Percentiles rank a stretch among this genome's conserved stretches.
Conservation (phyloP, 108 stramenopile species). For the Fragilariopsis cylindrus region DNA sequence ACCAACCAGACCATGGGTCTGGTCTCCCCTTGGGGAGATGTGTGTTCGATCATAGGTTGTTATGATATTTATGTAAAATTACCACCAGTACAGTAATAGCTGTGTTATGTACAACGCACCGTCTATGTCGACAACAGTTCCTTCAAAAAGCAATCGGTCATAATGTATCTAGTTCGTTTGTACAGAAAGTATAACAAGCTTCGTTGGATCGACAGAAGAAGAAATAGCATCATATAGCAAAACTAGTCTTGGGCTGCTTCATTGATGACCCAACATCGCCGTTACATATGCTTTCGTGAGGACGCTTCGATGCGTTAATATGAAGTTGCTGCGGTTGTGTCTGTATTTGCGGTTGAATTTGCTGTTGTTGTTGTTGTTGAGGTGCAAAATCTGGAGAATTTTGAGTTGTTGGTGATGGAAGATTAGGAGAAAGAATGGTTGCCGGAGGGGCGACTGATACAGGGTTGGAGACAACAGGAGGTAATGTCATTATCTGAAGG, state of each 20-base stretch:
- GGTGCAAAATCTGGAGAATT: background rate
- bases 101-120: slow-evolving; percentile 10
- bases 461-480: slow-evolving; percentile 11
- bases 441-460: slow-evolving; percentile 7
- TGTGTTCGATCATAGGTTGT: no score
- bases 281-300: slow-evolving; percentile 11
- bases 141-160: background rate
- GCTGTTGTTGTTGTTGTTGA: no score
- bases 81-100: background rate
- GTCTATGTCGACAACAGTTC: background rate
- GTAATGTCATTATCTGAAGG: slow-evolving; percentile 1
- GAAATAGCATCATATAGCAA: slow-evolving; percentile 5
- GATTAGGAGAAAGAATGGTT: slow-evolving; percentile 8
- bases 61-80: no score
- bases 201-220: background rate
- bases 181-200: background rate
- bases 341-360: no score
- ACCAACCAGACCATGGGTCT: no score
- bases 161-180: background rate
- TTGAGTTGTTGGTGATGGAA: slow-evolving; percentile 1
- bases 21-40: no score
- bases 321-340: slow-evolving; percentile 6
- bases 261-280: slow-evolving; percentile 11
- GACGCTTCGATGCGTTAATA: slow-evolving; percentile 7
- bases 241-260: background rate